Conservation (phyloP, 2,329 filamentous ascomycete genomes). For the Ascochyta pisi region DNA sequence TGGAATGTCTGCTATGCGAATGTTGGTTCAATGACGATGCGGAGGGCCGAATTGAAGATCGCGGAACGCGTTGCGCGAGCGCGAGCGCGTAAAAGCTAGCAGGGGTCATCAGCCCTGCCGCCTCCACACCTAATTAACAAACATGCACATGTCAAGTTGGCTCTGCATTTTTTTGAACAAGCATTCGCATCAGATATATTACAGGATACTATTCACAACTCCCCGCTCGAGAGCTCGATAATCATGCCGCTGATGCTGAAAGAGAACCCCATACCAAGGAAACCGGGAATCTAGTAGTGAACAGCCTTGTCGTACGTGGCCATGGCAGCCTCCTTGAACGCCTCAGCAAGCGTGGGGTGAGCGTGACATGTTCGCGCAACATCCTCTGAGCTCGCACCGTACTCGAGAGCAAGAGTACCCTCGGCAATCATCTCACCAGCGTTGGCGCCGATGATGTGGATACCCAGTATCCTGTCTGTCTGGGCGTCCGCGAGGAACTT, state of each 20-base stretch:
- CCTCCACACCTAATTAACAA: slow-evolving; percentile 1
- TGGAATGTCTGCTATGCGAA: slow-evolving; percentile 19
- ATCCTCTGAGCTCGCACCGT: slow-evolving; percentile 87
- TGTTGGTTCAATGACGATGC: slow-evolving; percentile 13
- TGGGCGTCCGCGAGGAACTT: slow-evolving; percentile 97
- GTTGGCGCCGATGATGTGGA: slow-evolving; percentile 95
- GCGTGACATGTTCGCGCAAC: slow-evolving; percentile 84
- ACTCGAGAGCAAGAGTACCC: slow-evolving; percentile 92
- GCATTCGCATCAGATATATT: slow-evolving; percentile 46
- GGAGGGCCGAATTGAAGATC: slow-evolving; percentile 31
- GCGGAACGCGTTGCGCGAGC: slow-evolving; percentile 37
- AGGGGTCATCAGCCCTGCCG: slow-evolving; percentile 31
- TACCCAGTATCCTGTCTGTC: slow-evolving; percentile 92
- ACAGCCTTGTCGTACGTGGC: slow-evolving; percentile 94
- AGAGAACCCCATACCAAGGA: slow-evolving; percentile 33
- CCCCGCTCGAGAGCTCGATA: slow-evolving; percentile 44
- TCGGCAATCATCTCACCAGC: slow-evolving; percentile 99
- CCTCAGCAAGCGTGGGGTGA: slow-evolving; percentile 93
- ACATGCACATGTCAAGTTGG: not conserved
- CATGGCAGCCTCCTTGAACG: slow-evolving; percentile 99
- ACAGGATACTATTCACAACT: slow-evolving; percentile 52
- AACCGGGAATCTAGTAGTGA: slow-evolving; percentile 71
- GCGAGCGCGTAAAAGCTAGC: slow-evolving; percentile 27
- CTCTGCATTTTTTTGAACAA: slow-evolving; percentile 32
- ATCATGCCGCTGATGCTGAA: slow-evolving; percentile 46